Evolutionary conservation across 306 rosid species (phyloP).

Genomic region (Ammopiptanthus mongolicus): DNA sequence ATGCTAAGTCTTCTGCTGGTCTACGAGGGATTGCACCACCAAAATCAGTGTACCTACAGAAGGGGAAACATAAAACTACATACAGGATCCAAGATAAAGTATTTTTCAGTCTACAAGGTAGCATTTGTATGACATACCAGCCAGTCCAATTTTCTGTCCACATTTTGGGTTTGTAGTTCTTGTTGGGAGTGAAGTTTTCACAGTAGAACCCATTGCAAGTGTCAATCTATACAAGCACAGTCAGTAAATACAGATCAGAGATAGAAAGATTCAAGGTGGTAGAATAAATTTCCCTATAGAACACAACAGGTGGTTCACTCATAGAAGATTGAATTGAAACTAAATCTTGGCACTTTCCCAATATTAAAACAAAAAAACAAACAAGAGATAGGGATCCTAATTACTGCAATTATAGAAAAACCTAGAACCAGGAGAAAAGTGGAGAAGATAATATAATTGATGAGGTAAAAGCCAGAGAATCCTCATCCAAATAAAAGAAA

Average conservation of each 20-base stretch:
- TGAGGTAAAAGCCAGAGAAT: background rate
- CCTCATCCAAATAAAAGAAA: background rate
- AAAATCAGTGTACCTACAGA: slow-evolving; percentile 79
- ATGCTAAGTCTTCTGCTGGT: slow-evolving; percentile 92
- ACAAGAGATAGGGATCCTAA: background rate
- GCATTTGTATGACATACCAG: slow-evolving; percentile 55
- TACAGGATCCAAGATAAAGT: background rate
- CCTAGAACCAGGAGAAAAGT: background rate
- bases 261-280: background rate
- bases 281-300: background rate
- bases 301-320: background rate
- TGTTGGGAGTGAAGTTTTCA: slow-evolving; percentile 75
- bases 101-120: background rate
- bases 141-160: slow-evolving; percentile 99
- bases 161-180: slow-evolving; percentile 64
- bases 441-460: background rate
- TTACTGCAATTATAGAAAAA: background rate
- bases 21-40: slow-evolving; percentile 76
- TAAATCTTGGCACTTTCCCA: background rate
- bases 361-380: background rate
- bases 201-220: slow-evolving; percentile 91
- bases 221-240: slow-evolving; percentile 50
- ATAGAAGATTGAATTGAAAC: slow-evolving; percentile 1
- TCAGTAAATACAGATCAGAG: slow-evolving; percentile 3
- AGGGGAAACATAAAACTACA: background rate